Evolutionary conservation across 306 rosid genomes (phyloP).

Genomic region (Trichosanthes cucumerina): DNA sequence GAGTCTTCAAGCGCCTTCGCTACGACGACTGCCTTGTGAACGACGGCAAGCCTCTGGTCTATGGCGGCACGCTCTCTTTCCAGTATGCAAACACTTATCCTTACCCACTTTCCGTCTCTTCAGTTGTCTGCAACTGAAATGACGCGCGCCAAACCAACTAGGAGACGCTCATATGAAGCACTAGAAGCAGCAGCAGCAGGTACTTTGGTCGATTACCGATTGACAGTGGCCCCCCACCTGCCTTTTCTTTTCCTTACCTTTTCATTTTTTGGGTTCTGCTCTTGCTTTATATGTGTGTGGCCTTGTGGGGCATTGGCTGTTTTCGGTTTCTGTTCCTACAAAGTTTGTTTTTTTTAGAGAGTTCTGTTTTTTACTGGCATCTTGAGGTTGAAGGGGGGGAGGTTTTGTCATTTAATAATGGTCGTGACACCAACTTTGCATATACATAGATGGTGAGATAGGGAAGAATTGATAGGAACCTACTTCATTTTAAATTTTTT

Average conservation of each 20-base stretch:
- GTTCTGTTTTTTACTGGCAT: neutral
- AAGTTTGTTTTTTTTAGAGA: neutral
- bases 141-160: neutral
- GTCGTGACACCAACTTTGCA: neutral
- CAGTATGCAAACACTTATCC: conserved; percentile 71
- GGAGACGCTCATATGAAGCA: conserved; percentile 10
- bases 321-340: neutral
- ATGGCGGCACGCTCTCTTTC: conserved; percentile 52
- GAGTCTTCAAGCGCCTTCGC: conserved; percentile 65
- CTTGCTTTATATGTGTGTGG: conserved; percentile 11
- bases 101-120: conserved; percentile 56
- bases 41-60: conserved; percentile 51
- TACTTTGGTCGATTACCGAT: conserved; percentile 6
- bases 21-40: conserved; percentile 77
- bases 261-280: conserved; percentile 1
- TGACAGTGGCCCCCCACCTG: neutral
- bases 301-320: neutral
- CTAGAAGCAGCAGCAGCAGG: conserved; percentile 9
- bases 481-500: neutral
- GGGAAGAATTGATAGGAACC: neutral
- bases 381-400: neutral
- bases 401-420: neutral
- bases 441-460: conserved; percentile 2
- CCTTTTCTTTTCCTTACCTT: neutral
- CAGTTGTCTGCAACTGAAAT: conserved; percentile 29